phyloP scores from a whole-genome alignment of 805 yeast genomes.

The Suhomyces pyralidae region DNA sequence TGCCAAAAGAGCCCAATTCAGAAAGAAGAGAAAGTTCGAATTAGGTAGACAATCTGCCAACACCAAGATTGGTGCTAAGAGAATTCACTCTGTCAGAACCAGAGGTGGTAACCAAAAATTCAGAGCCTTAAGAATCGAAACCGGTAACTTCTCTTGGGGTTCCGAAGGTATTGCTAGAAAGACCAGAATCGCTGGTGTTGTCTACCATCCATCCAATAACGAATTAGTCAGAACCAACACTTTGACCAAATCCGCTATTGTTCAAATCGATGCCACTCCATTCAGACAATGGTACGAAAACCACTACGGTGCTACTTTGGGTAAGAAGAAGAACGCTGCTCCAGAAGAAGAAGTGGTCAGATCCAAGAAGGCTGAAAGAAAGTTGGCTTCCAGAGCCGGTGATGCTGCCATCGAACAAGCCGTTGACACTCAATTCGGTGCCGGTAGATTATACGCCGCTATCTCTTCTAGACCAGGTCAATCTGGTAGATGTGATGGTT shows the following conservation, averaged over 20 bases:
- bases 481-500: conserved; percentile 99
- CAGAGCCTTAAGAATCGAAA: conserved; percentile 99
- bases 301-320: conserved; percentile 92
- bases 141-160: conserved; percentile 99
- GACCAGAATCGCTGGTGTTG: conserved; percentile 98
- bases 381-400: conserved; percentile 89
- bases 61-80: conserved; percentile 98
- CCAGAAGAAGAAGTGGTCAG: conserved; percentile 61
- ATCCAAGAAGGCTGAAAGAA: conserved; percentile 82
- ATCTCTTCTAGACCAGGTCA: conserved; percentile 99
- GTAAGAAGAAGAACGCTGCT: conserved; percentile 68
- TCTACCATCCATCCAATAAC: conserved; percentile 99
- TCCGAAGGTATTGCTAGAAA: conserved; percentile 98
- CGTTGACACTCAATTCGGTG: conserved; percentile 94
- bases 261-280: conserved; percentile 99
- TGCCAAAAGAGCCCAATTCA: conserved; percentile 99
- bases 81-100: conserved; percentile 98
- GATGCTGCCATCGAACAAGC: conserved; percentile 83
- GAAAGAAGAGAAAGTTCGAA: conserved; percentile 99
- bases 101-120: conserved; percentile 99
- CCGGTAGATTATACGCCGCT: conserved; percentile 98
- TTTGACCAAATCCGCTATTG: conserved; percentile 97
- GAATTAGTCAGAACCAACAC: conserved; percentile 99
- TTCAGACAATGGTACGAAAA: conserved; percentile 99
- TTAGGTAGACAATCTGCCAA: conserved; percentile 99